Evolutionary conservation across 2,329 filamentous ascomycete genomes (phyloP).

Genomic region (Colletotrichum sp.): DNA sequence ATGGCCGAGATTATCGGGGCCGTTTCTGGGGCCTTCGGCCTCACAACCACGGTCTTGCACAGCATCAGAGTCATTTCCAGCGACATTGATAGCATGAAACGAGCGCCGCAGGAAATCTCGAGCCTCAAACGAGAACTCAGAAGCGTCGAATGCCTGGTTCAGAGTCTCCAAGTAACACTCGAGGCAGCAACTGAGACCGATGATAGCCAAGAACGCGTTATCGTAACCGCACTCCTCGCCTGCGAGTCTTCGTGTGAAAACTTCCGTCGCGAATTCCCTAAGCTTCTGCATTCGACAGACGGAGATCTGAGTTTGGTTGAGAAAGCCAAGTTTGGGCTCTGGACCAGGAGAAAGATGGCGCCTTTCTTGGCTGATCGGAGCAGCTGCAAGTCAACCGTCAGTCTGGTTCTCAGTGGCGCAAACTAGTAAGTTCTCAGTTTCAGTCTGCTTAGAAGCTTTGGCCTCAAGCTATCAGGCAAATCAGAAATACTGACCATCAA

Average conservation of each 20-base stretch:
- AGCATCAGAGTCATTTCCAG: not conserved
- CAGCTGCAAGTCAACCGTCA: not conserved
- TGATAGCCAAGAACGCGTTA: not conserved
- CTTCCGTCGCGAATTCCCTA: not conserved
- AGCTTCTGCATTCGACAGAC: not conserved
- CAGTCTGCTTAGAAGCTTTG: not conserved
- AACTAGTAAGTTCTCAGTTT: not conserved
- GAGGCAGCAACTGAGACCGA: not conserved
- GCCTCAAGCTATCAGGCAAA: not conserved
- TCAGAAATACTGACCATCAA: not conserved
- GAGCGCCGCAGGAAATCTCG: not conserved
- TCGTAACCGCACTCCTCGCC: not conserved
- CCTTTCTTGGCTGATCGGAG: not conserved
- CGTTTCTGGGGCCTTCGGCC: not conserved
- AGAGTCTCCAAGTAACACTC: not conserved
- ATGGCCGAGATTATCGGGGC: not conserved
- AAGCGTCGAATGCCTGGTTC: not conserved
- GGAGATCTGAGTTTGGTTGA: not conserved
- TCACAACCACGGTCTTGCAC: not conserved
- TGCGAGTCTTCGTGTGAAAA: not conserved
- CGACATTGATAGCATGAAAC: not conserved
- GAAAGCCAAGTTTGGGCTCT: not conserved
- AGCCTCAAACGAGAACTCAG: not conserved
- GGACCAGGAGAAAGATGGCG: not conserved
- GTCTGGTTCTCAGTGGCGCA: not conserved